Evolutionary conservation across 192 early-diverging fungal species (phyloP), one percentile per base, ranked within the genome.

Genomic region (Linderina pennispora): DNA sequence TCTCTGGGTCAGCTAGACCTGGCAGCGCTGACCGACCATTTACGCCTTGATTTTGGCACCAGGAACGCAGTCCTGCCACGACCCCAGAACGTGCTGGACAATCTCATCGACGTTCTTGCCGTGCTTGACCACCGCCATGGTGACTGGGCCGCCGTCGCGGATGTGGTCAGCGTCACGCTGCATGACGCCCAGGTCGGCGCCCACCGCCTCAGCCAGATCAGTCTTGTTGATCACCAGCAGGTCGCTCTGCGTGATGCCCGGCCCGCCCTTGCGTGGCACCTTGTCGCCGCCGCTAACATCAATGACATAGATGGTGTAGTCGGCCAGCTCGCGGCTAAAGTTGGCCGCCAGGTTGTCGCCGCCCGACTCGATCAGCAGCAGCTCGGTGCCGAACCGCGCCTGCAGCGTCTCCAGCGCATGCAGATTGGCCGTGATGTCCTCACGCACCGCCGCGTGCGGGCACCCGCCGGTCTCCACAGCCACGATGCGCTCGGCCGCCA

Each of bases 251-350:
- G 91, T 95, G 48, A 95, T 98, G 46, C 94, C 94, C n/a, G 92
- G 92, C 6, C 94, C 94, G 40, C 94, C 94, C 76, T 98, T 98
- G 26, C 94, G 81, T 35, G 94, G 94, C 33, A 98, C 84, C 65
- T 98, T 98, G 62, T 95, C 92, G 38, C 94, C 94, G 50, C 94
- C 92, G 26, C 90, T 89, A 23, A 95, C 92, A 58, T 98, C 94
- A 61, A 98, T 98, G 16, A 97, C 93, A 58, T 94, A 97, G 44
- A 97, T 94, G 56, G 92, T 97, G 53, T 82, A 97, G 58, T 94
- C 94, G 3, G 93, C 91, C 60, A 77, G 62, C 52, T 77, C 79
- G 39, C 83, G 73, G 43, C 81, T 83, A 40, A 88, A 89, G 59
- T 89, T 89, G 13, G 87, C 87, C 17, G 91, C 91, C 56, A 94